A percentile compares a stretch with the other conserved stretches of the same genome.
These are phyloP conservation scores for Plenodomus tracheiphilus DNA, from an alignment of 2,329 filamentous ascomycete species.

Conservation along the genomic window DNA sequence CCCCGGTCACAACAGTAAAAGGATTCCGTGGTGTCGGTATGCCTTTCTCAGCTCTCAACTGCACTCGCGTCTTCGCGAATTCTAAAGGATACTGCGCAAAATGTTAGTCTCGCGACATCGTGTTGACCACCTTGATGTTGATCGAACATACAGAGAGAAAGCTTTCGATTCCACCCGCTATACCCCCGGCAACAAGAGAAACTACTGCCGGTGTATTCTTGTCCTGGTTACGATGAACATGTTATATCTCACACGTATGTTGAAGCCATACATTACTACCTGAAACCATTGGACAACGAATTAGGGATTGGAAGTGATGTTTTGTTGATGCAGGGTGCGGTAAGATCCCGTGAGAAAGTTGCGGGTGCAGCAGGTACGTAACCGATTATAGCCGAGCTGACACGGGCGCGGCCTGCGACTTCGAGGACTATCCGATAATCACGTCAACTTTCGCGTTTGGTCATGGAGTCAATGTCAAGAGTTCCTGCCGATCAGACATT, in stretches of 20 bases:
- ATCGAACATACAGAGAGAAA: conserved; percentile 36
- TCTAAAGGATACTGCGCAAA: conserved; percentile 61
- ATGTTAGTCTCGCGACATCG: conserved; percentile 11
- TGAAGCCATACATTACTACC: conserved; percentile 27
- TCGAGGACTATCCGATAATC: too few relatives aligned
- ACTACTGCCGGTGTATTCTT: conserved; percentile 43
- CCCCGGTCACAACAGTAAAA: conserved; percentile 58
- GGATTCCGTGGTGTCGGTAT: conserved; percentile 58
- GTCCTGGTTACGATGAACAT: conserved; percentile 28
- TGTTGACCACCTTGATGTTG: not conserved
- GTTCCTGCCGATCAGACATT: too few relatives aligned
- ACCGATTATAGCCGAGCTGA: not conserved
- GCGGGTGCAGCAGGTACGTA: conserved; percentile 5
- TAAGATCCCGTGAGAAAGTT: conserved; percentile 4
- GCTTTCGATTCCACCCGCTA: conserved; percentile 46
- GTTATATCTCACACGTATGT: not conserved
- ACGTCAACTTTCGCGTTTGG: too few relatives aligned
- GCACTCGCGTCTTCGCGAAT: conserved; percentile 68
- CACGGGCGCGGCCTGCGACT: not conserved
- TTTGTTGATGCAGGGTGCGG: conserved; percentile 9
- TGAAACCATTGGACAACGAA: conserved; percentile 32
- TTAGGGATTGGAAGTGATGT: not conserved
- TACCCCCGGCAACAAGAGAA: conserved; percentile 43
- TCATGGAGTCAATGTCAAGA: too few relatives aligned
- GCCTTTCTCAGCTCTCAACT: conserved; percentile 54